These are phyloP conservation scores for Trichoderma oligosporum DNA, from an alignment of 2,329 filamentous ascomycete genomes.

Conservation along the genomic window DNA sequence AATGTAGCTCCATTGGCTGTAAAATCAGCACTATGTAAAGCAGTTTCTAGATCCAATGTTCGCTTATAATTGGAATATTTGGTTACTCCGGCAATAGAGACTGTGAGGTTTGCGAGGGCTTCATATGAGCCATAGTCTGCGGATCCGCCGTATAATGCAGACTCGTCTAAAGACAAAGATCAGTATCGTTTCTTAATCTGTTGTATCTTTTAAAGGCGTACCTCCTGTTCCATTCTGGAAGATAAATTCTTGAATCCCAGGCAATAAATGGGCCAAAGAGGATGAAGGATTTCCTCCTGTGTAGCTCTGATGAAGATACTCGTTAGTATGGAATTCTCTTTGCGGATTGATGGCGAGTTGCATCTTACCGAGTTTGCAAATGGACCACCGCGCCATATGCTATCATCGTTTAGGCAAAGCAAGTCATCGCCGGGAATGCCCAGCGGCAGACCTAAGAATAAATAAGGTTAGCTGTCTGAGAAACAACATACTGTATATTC, in stretches of 20 bases:
- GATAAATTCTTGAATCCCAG: slow-evolving; percentile 44
- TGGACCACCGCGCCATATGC: slow-evolving; percentile 48
- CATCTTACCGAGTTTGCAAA: slow-evolving; percentile 40
- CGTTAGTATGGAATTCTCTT: not conserved
- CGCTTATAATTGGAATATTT: slow-evolving; percentile 37
- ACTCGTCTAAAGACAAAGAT: slow-evolving; percentile 28
- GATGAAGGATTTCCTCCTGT: slow-evolving; percentile 44
- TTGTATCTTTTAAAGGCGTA: slow-evolving; percentile 20
- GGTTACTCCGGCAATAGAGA: slow-evolving; percentile 34
- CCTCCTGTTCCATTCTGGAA: slow-evolving; percentile 49
- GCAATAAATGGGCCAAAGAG: slow-evolving; percentile 34
- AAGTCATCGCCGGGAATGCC: slow-evolving; percentile 42
- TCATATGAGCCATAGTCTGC: slow-evolving; percentile 44
- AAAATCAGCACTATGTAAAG: slow-evolving; percentile 37
- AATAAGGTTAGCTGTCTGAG: not conserved
- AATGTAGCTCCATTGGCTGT: slow-evolving; percentile 30
- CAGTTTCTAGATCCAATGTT: slow-evolving; percentile 42
- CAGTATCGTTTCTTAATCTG: too few species aligned
- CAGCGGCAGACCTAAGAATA: slow-evolving; percentile 34
- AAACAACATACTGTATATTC: not conserved
- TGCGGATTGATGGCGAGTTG: not conserved
- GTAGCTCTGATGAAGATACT: slow-evolving; percentile 34
- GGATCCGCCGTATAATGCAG: slow-evolving; percentile 37
- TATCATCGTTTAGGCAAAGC: slow-evolving; percentile 46
- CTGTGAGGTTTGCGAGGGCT: slow-evolving; percentile 45